phyloP scores from a whole-genome alignment of 2,329 filamentous ascomycete genomes.

The Neocucurbitaria cava region DNA sequence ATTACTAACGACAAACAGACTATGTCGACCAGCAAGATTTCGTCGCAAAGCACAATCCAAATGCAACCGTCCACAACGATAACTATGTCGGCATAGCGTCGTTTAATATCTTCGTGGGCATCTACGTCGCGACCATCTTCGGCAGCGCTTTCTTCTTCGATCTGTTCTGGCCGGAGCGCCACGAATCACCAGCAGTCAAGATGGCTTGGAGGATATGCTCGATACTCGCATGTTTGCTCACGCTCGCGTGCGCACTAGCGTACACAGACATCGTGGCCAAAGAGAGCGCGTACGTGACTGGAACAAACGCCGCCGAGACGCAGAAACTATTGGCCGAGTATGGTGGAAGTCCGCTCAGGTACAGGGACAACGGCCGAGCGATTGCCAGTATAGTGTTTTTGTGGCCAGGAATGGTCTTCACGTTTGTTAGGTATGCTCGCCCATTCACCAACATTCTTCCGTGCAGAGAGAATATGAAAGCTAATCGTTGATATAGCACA shows the following conservation, averaged over 20 bases:
- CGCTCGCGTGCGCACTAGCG: slow-evolving; percentile 57
- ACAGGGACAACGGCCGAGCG: slow-evolving; percentile 58
- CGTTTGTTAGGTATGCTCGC: slow-evolving; percentile 53
- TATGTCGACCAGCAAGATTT: slow-evolving; percentile 62
- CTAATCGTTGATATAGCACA: slow-evolving; percentile 35
- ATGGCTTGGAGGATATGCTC: slow-evolving; percentile 63
- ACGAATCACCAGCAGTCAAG: slow-evolving; percentile 57
- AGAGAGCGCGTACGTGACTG: slow-evolving; percentile 55
- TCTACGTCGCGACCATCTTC: slow-evolving; percentile 65
- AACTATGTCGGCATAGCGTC: slow-evolving; percentile 62
- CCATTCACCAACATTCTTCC: background rate
- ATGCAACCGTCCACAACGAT: slow-evolving; percentile 60
- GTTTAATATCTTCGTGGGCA: slow-evolving; percentile 66
- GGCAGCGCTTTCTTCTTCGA: slow-evolving; percentile 68
- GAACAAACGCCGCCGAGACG: slow-evolving; percentile 43
- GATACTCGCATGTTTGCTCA: slow-evolving; percentile 56
- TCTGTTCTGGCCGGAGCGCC: slow-evolving; percentile 65
- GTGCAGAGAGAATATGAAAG: background rate
- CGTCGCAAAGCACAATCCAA: slow-evolving; percentile 50
- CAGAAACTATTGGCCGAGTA: slow-evolving; percentile 45
- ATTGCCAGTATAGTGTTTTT: slow-evolving; percentile 61
- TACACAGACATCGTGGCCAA: slow-evolving; percentile 61
- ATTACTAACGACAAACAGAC: slow-evolving; percentile 44
- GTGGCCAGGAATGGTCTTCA: slow-evolving; percentile 60
- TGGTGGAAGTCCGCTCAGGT: slow-evolving; percentile 50